phyloP scores from a whole-genome alignment of 192 early-diverging fungal species.

The Rhizoclosmatium sp. region DNA sequence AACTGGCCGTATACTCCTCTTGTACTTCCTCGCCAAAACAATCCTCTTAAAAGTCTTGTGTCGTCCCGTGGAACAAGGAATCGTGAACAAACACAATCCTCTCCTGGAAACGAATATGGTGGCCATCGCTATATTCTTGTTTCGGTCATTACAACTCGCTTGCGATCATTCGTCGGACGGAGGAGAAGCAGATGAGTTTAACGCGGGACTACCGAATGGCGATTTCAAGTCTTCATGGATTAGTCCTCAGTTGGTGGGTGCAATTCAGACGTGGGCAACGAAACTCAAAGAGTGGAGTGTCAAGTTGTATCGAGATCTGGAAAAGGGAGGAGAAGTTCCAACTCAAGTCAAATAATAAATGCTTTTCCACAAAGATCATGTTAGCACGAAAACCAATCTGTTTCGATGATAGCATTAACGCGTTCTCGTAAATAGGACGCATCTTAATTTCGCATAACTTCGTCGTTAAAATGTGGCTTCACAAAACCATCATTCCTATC shows the following conservation, averaged over 20 bases:
- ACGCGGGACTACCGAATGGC: constrained; percentile 7
- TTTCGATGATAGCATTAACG: too few relatives aligned
- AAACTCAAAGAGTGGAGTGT: constrained; percentile 16
- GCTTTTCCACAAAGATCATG: neutral
- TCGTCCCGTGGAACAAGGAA: constrained; percentile 6
- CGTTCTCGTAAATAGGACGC: too few relatives aligned
- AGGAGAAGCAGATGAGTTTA: constrained; percentile 19
- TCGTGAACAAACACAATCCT: constrained; percentile 17
- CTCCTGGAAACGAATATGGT: constrained; percentile 33
- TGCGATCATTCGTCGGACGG: constrained; percentile 7
- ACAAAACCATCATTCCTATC: too few relatives aligned
- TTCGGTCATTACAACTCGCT: constrained; percentile 17
- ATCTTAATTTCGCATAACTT: too few relatives aligned
- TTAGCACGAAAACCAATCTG: too few relatives aligned
- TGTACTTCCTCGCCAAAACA: constrained; percentile 29
- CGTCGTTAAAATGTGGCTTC: too few relatives aligned
- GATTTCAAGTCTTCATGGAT: constrained; percentile 23
- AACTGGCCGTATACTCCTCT: neutral
- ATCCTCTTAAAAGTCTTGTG: constrained; percentile 10
- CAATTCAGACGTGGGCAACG: constrained; percentile 26
- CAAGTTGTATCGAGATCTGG: neutral
- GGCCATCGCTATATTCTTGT: constrained; percentile 16
- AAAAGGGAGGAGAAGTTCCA: constrained; percentile 3
- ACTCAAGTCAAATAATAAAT: neutral
- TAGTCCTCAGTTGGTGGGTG: constrained; percentile 4